Evolutionary conservation across 1,284 basidiomycete species (phyloP).

Genomic region (Meira nashicola): DNA sequence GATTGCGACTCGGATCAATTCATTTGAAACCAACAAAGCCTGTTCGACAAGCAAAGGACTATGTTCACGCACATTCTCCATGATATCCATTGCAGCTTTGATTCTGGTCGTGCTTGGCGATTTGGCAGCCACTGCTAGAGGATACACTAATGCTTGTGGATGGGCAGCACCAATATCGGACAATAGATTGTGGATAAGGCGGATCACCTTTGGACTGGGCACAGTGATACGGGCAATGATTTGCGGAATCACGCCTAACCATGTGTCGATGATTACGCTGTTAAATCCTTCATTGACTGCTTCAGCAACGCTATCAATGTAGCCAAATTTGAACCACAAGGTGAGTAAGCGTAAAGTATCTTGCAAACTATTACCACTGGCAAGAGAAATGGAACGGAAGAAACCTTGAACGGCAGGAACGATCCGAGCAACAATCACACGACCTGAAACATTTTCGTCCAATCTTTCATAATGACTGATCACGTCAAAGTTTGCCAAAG

Average conservation of each 20-base stretch:
- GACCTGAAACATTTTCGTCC: constrained; percentile 67
- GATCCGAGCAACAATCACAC: constrained; percentile 75
- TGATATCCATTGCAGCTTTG: constrained; percentile 79
- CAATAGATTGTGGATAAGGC: constrained; percentile 83
- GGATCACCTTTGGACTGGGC: constrained; percentile 77
- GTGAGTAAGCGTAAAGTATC: constrained; percentile 90
- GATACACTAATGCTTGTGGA: constrained; percentile 95
- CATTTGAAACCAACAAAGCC: constrained; percentile 84
- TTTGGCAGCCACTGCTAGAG: constrained; percentile 95
- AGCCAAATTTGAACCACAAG: constrained; percentile 97
- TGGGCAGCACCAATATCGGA: constrained; percentile 92
- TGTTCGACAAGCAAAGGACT: constrained; percentile 84
- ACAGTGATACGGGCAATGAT: constrained; percentile 98
- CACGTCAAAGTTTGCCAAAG: constrained; percentile 91
- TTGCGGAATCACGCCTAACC: constrained; percentile 98
- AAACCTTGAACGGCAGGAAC: constrained; percentile 91
- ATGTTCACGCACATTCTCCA: constrained; percentile 91
- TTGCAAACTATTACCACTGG: constrained; percentile 83
- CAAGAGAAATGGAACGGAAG: constrained; percentile 86
- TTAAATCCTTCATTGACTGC: constrained; percentile 85
- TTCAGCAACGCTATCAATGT: constrained; percentile 81
- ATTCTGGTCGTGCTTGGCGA: constrained; percentile 80
- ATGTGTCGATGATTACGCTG: constrained; percentile 90
- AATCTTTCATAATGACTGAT: constrained; percentile 58
- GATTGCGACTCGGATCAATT: constrained; percentile 95